phyloP scores from a whole-genome alignment of 2,329 filamentous ascomycete species.

The Triangularia verruculosa region DNA sequence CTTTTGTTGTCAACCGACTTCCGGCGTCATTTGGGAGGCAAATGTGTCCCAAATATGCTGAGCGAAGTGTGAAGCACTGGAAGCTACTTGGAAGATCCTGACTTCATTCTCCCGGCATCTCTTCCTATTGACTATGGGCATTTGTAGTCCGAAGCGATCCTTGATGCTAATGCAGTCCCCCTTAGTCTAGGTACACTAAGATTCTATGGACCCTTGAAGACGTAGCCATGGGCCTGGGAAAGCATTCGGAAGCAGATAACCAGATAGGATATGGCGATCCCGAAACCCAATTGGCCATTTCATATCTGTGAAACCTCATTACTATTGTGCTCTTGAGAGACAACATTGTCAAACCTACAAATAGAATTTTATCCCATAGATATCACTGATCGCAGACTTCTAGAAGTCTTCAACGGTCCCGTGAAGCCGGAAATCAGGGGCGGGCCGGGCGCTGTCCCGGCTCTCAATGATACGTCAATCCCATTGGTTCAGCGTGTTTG shows the following conservation, averaged over 20 bases:
- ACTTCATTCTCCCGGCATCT: background rate
- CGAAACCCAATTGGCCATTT: too few relatives aligned
- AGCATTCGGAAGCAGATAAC: too few relatives aligned
- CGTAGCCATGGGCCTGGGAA: too few relatives aligned
- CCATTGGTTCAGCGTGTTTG: background rate
- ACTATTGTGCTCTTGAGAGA: background rate
- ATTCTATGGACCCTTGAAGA: background rate
- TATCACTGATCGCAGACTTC: background rate
- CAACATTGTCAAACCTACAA: too few relatives aligned
- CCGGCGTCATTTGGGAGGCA: background rate
- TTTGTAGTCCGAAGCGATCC: background rate
- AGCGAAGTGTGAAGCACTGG: background rate
- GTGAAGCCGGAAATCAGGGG: slow-evolving; percentile 2
- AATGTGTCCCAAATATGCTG: background rate
- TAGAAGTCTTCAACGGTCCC: background rate
- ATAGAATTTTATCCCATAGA: background rate
- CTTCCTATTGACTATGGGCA: background rate
- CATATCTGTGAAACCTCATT: background rate
- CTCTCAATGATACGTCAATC: background rate
- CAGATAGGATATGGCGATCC: too few relatives aligned
- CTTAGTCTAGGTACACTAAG: background rate
- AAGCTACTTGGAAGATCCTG: background rate
- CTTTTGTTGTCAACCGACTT: too few relatives aligned
- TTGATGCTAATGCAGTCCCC: background rate
- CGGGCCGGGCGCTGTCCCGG: background rate